phyloP scores from a whole-genome alignment of 108 stramenopile genomes.

The Nitzschia putrida region DNA sequence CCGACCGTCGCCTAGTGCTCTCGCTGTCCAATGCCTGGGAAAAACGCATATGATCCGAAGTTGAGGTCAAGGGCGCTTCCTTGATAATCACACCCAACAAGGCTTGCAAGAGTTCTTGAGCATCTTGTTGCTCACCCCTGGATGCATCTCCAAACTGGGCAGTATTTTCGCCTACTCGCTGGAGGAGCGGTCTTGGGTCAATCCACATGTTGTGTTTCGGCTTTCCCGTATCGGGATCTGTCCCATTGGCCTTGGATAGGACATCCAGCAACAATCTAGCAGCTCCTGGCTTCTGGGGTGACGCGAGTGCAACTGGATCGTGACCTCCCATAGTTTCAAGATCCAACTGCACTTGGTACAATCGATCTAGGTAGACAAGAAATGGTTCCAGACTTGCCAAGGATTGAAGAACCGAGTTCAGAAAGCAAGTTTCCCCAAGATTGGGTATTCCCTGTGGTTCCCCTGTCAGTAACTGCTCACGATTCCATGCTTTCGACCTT shows the following conservation, averaged over 20 bases:
- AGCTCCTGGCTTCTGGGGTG: not conserved
- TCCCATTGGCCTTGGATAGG: slow-evolving; percentile 48
- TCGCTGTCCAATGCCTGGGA: not conserved
- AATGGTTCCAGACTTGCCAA: slow-evolving; percentile 68
- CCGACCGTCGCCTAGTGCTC: not conserved
- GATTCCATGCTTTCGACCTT: not conserved
- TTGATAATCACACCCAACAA: slow-evolving; percentile 60
- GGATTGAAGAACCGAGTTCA: slow-evolving; percentile 78
- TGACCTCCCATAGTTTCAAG: slow-evolving; percentile 3
- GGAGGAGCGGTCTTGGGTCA: slow-evolving; percentile 26
- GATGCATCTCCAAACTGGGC: slow-evolving; percentile 51
- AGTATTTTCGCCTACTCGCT: slow-evolving; percentile 45
- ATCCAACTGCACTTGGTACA: slow-evolving; percentile 30
- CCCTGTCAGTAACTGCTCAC: not conserved
- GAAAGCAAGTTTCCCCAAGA: slow-evolving; percentile 80
- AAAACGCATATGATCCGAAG: slow-evolving; percentile 17
- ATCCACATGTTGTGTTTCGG: not conserved
- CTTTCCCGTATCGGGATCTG: not conserved
- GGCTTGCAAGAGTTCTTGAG: slow-evolving; percentile 77
- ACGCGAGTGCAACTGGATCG: not conserved
- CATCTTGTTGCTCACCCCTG: slow-evolving; percentile 74
- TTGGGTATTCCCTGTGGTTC: slow-evolving; percentile 61
- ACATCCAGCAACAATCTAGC: slow-evolving; percentile 29
- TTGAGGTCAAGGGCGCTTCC: slow-evolving; percentile 22
- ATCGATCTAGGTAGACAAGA: slow-evolving; percentile 51